Base-by-base conservation (phyloP, 345 rosid genomes). In the Draba incana region DNA sequence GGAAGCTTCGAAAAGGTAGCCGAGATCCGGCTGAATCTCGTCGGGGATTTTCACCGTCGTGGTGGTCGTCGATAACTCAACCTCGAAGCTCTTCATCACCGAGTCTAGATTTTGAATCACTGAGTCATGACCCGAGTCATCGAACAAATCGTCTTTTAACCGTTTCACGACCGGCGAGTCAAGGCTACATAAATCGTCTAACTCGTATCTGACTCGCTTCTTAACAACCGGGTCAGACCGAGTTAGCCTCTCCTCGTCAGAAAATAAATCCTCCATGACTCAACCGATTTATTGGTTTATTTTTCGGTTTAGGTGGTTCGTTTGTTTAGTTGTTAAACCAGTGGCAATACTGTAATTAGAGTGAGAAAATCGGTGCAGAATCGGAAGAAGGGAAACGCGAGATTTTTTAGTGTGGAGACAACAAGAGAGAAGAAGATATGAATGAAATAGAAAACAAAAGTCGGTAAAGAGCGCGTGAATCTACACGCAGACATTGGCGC, bases 1-100 rank as follows among this genome's bases (percentile, higher is more conserved):
- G 7, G 98, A 88, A 27, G 96, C 95, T 45, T 88, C 92, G 4
- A 85, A 68, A 12, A 89, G 88, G 51, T 82, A 89, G 0, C 95
- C 95, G 0, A 92, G 85, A 47, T 84, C 95, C 37, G 81, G 78
- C 79, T 48, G 84, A 28, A 80, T 57, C 8, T 62, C 82, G 4
- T 66, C 78, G 20, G 80, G 24, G 12, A 44, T 4, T 68, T 24
- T 38, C 10, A 10, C 76, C 75, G 76, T 62, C 46, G 30, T 24
- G 49, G 35, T 35, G 10, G 39, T 35, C 3, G 39, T 65, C 12
- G 10, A 69, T 9, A 75, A 15, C 74, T 75, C 78, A 4, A 61
- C 64, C 30, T 68, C 69, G 39, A 92, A 86, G 64, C 97, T 92
- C 50, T 65, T 86, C 8, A 92, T 88, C 0, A 92, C 84, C 8